phyloP scores from a whole-genome alignment of 208 protist genomes.

The Leishmania arabica region DNA sequence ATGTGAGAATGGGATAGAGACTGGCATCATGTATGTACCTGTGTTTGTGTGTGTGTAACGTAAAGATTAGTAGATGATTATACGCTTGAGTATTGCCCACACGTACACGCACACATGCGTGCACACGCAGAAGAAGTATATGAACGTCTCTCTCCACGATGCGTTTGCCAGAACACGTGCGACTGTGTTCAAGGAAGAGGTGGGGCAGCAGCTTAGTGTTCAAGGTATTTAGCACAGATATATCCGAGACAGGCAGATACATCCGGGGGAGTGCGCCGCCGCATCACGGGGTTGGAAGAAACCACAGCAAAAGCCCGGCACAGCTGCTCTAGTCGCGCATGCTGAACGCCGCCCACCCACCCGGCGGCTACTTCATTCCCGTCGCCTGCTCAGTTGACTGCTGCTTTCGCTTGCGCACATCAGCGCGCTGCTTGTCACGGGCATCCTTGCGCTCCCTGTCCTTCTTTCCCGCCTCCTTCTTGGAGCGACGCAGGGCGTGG shows the following conservation, averaged over 20 bases:
- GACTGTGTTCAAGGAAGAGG: background rate
- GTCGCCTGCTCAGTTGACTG: background rate
- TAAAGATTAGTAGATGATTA: background rate
- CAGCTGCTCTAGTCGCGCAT: background rate
- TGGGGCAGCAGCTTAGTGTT: background rate
- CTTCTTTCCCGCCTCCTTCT: constrained; percentile 62
- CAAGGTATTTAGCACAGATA: background rate
- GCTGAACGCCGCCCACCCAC: background rate
- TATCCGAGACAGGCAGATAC: background rate
- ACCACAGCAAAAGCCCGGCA: background rate
- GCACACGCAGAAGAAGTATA: background rate
- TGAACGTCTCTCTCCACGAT: background rate
- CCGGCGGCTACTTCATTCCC: constrained; percentile 5
- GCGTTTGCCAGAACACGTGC: background rate
- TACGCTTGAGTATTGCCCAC: constrained; percentile 4
- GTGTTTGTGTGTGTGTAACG: background rate
- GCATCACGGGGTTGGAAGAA: background rate
- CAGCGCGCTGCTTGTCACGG: constrained; percentile 36
- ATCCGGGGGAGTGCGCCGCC: background rate
- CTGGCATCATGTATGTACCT: background rate
- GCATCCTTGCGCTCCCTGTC: constrained; percentile 43
- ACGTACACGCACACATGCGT: background rate
- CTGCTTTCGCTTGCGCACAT: constrained; percentile 30
- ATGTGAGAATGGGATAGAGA: background rate
- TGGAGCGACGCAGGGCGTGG: constrained; percentile 71